Percentiles rank a stretch among this genome's conserved stretches.
Conservation (phyloP, 2,329 filamentous ascomycete species). For the Plectosphaerella plurivora region DNA sequence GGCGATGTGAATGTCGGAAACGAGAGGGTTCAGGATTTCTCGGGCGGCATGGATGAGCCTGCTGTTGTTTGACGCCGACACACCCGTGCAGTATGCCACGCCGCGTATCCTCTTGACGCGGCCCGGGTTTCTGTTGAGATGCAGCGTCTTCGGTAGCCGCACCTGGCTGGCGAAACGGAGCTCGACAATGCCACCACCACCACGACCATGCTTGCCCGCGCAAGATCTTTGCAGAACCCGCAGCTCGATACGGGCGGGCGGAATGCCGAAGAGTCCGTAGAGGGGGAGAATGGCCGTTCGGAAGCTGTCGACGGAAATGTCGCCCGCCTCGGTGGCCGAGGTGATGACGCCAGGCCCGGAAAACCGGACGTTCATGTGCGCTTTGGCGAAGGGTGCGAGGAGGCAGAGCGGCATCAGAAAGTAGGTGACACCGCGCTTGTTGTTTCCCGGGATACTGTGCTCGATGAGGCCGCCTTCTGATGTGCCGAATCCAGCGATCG, state of each 20-base stretch:
- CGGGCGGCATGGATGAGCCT: constrained; percentile 90
- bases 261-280: constrained; percentile 85
- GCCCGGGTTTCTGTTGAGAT: constrained; percentile 76
- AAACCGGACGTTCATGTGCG: constrained; percentile 85
- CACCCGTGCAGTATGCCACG: constrained; percentile 89
- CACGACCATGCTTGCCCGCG: constrained; percentile 66
- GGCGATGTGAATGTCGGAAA: constrained; percentile 87
- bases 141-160: constrained; percentile 87
- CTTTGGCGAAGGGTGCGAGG: constrained; percentile 88
- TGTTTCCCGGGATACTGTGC: constrained; percentile 74
- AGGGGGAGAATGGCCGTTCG: constrained; percentile 88
- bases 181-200: constrained; percentile 90
- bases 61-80: constrained; percentile 88
- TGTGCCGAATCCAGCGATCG: constrained; percentile 70
- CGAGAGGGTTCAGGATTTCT: constrained; percentile 80
- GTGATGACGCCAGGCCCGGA: constrained; percentile 91
- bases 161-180: constrained; percentile 91
- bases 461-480: constrained; percentile 68
- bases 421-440: constrained; percentile 80
- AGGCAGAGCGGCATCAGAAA: constrained; percentile 87
- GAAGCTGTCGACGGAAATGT: constrained; percentile 89
- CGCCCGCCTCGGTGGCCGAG: constrained; percentile 73
- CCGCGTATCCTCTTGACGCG: constrained; percentile 84
- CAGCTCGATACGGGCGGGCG: constrained; percentile 74
- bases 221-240: constrained; percentile 78